A percentile compares a stretch with the other conserved stretches of the same genome.
These are phyloP conservation scores for Syzygium grande DNA, from an alignment of 345 rosid genomes.

Conservation along the genomic window DNA sequence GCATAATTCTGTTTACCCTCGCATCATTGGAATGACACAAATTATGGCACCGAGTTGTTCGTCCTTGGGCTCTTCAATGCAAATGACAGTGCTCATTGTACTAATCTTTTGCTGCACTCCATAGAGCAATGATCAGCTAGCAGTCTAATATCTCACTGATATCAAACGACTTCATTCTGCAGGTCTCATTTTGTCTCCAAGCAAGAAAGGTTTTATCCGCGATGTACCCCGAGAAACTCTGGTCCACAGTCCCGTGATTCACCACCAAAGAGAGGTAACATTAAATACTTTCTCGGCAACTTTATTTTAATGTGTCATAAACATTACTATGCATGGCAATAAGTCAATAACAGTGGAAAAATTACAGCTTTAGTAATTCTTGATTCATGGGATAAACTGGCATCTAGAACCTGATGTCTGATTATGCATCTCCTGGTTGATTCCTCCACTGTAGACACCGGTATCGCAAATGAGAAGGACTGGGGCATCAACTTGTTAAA, in stretches of 20 bases:
- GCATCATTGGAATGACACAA: neutral
- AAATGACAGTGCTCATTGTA: neutral
- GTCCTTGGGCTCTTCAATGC: neutral
- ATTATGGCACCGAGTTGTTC: neutral
- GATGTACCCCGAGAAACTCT: slow-evolving; percentile 72
- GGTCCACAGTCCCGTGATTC: slow-evolving; percentile 92
- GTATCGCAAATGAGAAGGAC: slow-evolving; percentile 97
- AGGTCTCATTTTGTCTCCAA: slow-evolving; percentile 63
- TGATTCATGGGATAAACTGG: neutral
- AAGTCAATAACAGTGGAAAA: no score
- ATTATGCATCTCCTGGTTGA: neutral
- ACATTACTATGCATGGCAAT: neutral
- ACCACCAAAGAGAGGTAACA: slow-evolving; percentile 86
- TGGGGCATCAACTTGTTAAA: slow-evolving; percentile 87
- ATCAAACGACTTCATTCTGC: neutral
- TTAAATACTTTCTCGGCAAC: neutral
- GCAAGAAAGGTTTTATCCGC: slow-evolving; percentile 73
- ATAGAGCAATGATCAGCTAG: neutral
- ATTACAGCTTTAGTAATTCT: neutral
- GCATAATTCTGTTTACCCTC: neutral
- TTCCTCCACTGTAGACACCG: slow-evolving; percentile 58
- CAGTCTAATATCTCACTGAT: neutral
- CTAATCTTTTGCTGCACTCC: neutral
- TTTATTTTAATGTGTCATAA: neutral
- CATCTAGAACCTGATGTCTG: neutral